A percentile compares a stretch with the other conserved stretches of the same genome.
These are phyloP conservation scores for Boletus rufocinnamomeus DNA, from an alignment of 768 basidiomycete species.

Conservation along the genomic window DNA sequence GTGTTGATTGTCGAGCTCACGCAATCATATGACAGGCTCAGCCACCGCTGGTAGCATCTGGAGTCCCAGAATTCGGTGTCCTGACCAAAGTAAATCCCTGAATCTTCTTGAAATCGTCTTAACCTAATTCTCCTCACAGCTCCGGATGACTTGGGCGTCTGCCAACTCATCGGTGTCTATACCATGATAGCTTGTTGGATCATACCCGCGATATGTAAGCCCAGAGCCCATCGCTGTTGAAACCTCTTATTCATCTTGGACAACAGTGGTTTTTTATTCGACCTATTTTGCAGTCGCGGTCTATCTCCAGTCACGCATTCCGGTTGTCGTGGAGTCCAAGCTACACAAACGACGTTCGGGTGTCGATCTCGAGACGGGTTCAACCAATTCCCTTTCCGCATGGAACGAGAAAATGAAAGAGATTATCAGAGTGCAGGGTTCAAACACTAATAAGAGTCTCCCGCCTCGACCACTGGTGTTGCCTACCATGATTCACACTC, in stretches of 20 bases:
- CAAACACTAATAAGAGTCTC: background rate
- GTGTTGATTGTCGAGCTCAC: background rate
- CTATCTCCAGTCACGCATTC: constrained; percentile 36
- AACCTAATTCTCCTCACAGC: constrained; percentile 27
- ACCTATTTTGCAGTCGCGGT: constrained; percentile 42
- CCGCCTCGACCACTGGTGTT: constrained; percentile 8
- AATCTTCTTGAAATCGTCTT: background rate
- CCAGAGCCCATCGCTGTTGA: background rate
- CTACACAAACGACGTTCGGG: background rate
- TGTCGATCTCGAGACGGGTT: constrained; percentile 25
- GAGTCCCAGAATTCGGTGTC: constrained; percentile 46
- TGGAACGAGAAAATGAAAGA: constrained; percentile 11
- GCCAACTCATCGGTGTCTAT: constrained; percentile 49
- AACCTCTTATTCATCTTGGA: constrained; percentile 9
- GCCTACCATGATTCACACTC: constrained; percentile 13
- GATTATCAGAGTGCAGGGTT: background rate
- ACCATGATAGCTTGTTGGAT: constrained; percentile 56
- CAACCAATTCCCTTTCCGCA: constrained; percentile 4
- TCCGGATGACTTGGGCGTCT: constrained; percentile 44
- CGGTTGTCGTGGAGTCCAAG: constrained; percentile 20
- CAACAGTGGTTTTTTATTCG: constrained; percentile 46
- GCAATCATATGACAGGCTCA: constrained; percentile 34
- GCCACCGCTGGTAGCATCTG: constrained; percentile 46
- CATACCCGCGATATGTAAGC: constrained; percentile 52
- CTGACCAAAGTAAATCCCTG: constrained; percentile 40